Percentiles rank a stretch among this genome's conserved stretches.
Conservation (phyloP, 805 yeast species). For the Clavispora phyllophila region DNA sequence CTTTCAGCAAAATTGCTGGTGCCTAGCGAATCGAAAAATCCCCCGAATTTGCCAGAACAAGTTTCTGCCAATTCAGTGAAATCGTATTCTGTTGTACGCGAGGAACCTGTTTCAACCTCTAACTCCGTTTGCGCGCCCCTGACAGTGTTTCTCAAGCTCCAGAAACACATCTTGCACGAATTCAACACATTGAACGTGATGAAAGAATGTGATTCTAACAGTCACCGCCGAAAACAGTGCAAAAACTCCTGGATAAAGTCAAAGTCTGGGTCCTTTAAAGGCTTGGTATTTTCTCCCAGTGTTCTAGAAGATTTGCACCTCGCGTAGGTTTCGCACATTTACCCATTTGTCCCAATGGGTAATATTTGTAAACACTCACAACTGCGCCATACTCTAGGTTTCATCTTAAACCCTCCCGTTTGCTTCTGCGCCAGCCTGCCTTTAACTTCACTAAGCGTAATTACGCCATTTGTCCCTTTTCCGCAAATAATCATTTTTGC, state of each 20-base stretch:
- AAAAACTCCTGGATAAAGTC: background rate
- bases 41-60: too few species aligned
- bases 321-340: background rate
- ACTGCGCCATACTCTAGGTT: background rate
- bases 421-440: background rate
- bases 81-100: too few species aligned
- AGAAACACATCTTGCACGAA: conserved; percentile 12
- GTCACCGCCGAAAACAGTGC: conserved; percentile 5
- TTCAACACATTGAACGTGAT: conserved; percentile 18
- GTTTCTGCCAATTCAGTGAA: too few species aligned
- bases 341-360: conserved; percentile 8
- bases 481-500: background rate
- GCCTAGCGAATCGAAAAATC: too few species aligned
- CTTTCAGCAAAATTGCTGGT: background rate
- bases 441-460: background rate
- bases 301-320: background rate
- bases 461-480: background rate
- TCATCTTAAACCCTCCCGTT: background rate
- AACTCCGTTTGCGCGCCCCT: background rate
- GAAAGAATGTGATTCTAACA: conserved; percentile 13
- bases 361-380: conserved; percentile 11
- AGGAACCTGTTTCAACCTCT: too few species aligned
- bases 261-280: background rate
- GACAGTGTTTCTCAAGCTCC: conserved; percentile 9
- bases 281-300: background rate